phyloP scores from a whole-genome alignment of 306 rosid genomes.

The Macrotyloma uniflorum region DNA sequence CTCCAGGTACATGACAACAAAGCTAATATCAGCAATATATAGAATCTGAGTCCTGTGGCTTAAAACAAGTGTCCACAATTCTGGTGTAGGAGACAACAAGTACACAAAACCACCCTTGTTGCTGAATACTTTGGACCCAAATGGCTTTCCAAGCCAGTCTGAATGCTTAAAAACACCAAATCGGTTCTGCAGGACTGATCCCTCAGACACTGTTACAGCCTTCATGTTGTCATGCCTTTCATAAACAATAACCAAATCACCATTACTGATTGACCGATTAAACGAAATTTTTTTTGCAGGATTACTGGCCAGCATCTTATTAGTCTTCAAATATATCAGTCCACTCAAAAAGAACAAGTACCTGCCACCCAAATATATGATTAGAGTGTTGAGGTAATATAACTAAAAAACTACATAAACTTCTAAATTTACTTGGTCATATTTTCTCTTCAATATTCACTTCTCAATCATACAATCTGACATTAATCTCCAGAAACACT shows the following conservation, averaged over 20 bases:
- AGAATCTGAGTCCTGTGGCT: slow-evolving; percentile 93
- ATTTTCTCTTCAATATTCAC: no score
- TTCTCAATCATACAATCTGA: no score
- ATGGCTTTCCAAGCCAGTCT: slow-evolving; percentile 85
- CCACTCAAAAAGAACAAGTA: background rate
- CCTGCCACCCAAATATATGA: background rate
- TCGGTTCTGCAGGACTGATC: slow-evolving; percentile 66
- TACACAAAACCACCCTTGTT: slow-evolving; percentile 80
- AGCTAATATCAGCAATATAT: slow-evolving; percentile 83
- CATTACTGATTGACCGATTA: slow-evolving; percentile 53
- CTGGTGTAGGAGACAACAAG: slow-evolving; percentile 85
- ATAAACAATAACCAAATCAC: slow-evolving; percentile 78
- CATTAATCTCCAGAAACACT: no score
- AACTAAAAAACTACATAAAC: background rate
- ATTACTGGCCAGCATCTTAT: slow-evolving; percentile 60
- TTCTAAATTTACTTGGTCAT: background rate
- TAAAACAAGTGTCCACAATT: slow-evolving; percentile 34
- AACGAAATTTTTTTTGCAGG: slow-evolving; percentile 57
- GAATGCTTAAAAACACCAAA: slow-evolving; percentile 78
- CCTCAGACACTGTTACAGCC: slow-evolving; percentile 64
- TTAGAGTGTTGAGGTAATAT: background rate
- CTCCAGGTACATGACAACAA: slow-evolving; percentile 74
- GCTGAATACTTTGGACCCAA: slow-evolving; percentile 82
- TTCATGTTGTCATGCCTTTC: slow-evolving; percentile 85
- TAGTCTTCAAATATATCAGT: slow-evolving; percentile 2